Percentiles rank a stretch among this genome's conserved stretches.
These are phyloP conservation scores for Lachnellula cervina DNA, from an alignment of 2,329 filamentous ascomycete species.

Conservation along the genomic window DNA sequence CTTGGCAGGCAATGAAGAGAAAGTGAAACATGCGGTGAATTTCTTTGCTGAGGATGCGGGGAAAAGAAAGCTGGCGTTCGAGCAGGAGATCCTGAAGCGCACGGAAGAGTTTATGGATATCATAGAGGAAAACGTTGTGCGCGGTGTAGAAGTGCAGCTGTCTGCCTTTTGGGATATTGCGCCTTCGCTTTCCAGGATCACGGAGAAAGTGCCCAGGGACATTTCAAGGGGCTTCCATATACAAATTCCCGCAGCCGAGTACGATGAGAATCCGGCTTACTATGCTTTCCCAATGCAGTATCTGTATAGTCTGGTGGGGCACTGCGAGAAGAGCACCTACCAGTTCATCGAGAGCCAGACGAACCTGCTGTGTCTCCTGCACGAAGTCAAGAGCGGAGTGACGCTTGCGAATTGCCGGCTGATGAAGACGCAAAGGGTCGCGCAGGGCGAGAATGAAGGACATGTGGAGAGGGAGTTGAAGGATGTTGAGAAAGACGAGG, in stretches of 20 bases:
- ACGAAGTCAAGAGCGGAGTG: constrained; percentile 80
- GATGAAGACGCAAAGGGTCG: constrained; percentile 57
- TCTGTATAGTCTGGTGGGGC: constrained; percentile 75
- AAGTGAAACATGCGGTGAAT: constrained; percentile 68
- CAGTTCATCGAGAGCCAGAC: constrained; percentile 96
- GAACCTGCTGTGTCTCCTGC: constrained; percentile 82
- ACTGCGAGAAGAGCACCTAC: constrained; percentile 88
- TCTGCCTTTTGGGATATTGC: constrained; percentile 98
- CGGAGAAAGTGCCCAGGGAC: constrained; percentile 71
- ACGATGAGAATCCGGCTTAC: constrained; percentile 81
- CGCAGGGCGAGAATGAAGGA: constrained; percentile 35
- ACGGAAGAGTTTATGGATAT: constrained; percentile 72
- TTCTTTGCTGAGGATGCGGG: constrained; percentile 80
- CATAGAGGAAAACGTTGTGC: constrained; percentile 77
- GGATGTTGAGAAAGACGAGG: constrained; percentile 61
- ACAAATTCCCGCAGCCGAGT: constrained; percentile 73
- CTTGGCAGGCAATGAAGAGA: constrained; percentile 69
- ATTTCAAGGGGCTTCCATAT: constrained; percentile 57
- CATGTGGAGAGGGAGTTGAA: constrained; percentile 40
- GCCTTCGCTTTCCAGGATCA: constrained; percentile 69
- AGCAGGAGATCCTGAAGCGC: constrained; percentile 67
- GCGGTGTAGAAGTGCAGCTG: constrained; percentile 85
- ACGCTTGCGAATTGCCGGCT: constrained; percentile 64
- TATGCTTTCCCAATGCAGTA: constrained; percentile 81
- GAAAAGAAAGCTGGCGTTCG: constrained; percentile 66